Conservation (phyloP, 2,329 filamentous ascomycete species). For the Diaporthe helianthi region DNA sequence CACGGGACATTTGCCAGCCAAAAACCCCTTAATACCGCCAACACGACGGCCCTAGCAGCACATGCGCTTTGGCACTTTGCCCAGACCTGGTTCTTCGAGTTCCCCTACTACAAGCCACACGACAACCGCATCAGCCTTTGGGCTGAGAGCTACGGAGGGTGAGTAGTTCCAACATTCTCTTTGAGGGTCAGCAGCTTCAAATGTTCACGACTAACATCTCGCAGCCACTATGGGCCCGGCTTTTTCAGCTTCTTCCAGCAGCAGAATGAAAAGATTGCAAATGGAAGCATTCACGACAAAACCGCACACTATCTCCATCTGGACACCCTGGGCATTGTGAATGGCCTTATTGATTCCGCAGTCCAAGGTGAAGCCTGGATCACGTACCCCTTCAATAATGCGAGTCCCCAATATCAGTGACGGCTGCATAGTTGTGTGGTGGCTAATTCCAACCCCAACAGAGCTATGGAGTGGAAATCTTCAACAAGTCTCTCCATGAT, state of each 20-base stretch:
- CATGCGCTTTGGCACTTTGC: conserved; percentile 67
- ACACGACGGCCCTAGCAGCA: conserved; percentile 58
- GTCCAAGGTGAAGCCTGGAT: conserved; percentile 56
- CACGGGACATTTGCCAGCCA: conserved; percentile 46
- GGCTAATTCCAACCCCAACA: background rate
- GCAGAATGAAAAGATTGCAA: conserved; percentile 50
- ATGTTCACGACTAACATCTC: background rate
- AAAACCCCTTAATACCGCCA: conserved; percentile 52
- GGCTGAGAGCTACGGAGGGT: conserved; percentile 35
- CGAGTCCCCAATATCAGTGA: background rate
- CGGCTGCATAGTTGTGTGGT: no score
- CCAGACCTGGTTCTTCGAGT: conserved; percentile 62
- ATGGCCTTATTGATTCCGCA: conserved; percentile 60
- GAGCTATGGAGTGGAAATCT: conserved; percentile 57
- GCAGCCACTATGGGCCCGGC: conserved; percentile 47
- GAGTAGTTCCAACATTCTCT: no score
- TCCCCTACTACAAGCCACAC: conserved; percentile 59
- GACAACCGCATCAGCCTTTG: conserved; percentile 38
- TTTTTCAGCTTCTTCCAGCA: conserved; percentile 51
- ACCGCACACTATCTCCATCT: conserved; percentile 41
- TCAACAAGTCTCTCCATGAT: conserved; percentile 56
- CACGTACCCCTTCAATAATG: conserved; percentile 64
- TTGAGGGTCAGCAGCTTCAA: background rate
- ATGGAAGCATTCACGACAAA: conserved; percentile 30
- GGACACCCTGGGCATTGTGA: conserved; percentile 63